Base-by-base conservation (phyloP, 176 grass and related monocot species). In the Lolium rigidum region DNA sequence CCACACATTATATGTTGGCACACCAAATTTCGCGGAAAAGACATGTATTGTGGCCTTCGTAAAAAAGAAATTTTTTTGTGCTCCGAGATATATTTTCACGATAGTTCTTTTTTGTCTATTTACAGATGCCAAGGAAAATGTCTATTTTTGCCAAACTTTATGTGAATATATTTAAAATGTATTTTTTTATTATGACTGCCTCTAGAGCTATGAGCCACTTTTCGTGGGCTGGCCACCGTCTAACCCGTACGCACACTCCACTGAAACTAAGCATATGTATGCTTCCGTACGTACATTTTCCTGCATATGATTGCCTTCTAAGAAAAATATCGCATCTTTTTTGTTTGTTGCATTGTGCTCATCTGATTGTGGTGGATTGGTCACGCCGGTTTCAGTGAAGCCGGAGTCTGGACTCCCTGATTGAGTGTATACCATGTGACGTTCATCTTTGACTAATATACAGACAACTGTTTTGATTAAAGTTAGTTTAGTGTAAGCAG, bases 381-480 rank as follows among this genome's bases (percentile, higher is more conserved):
- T 75, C 72, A 75, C 15, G 22, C 16, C 15, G 48, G 48, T 52
- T 52, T 51, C 25, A 76, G 49, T 66, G 25, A 24, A 54, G 48
- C 25, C 48, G 22, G 11, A 74, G 70, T 74, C 70, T 74, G 44
- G 11, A 22, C 41, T 0, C 35, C 73, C 48, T 76, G 73, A 76
- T 54, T 76, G 17, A 85, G 35, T 50, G 83, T 70, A 20, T 78
- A 52, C 83, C 88, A 86, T 90, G 83, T 86, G 76, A 60, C 24
- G 26, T 39, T 72, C 73, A n/a, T 78, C 54, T 82, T 78, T 86
- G 79, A 86, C 79, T 52, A 78, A 7, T 59, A 77, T 74, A 14
- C 6, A 49, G 20, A 49, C 12, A 74, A 74, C 3, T 50, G 70
- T 14, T 14, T 49, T 7, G 8, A 52, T 75, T 64, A 64, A 65